phyloP scores from a whole-genome alignment of 2,329 filamentous ascomycete genomes.

The Neofusicoccum parvum region DNA sequence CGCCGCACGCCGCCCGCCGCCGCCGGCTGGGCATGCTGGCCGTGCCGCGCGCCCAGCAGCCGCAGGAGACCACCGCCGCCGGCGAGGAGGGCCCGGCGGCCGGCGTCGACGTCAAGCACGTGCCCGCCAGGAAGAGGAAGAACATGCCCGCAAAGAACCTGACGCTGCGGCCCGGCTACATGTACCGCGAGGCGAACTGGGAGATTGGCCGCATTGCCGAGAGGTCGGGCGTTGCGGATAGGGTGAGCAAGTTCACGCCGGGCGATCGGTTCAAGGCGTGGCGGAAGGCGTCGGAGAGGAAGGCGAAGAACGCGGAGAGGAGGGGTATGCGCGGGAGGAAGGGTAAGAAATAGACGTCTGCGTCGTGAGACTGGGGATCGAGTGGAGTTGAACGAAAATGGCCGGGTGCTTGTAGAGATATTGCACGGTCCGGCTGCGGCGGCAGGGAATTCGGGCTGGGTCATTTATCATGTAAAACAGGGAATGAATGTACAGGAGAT shows the following conservation, averaged over 20 bases:
- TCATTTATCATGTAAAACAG: slow-evolving; percentile 10
- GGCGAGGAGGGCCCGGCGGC: background rate
- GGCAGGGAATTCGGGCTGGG: background rate
- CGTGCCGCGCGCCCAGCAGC: slow-evolving; percentile 35
- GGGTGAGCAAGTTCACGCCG: slow-evolving; percentile 58
- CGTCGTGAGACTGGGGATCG: too few relatives aligned
- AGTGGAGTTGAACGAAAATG: too few relatives aligned
- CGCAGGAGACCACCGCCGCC: too few relatives aligned
- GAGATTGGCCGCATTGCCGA: slow-evolving; percentile 67
- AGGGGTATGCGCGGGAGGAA: slow-evolving; percentile 46
- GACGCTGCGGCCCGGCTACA: slow-evolving; percentile 58
- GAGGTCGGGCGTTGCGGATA: slow-evolving; percentile 53
- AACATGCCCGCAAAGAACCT: slow-evolving; percentile 34
- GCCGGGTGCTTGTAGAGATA: background rate
- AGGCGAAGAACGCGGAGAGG: slow-evolving; percentile 56
- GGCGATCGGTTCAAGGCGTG: slow-evolving; percentile 66
- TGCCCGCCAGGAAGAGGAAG: slow-evolving; percentile 30
- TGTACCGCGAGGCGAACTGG: slow-evolving; percentile 68
- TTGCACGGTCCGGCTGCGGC: background rate
- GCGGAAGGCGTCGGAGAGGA: slow-evolving; percentile 60
- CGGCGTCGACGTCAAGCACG: slow-evolving; percentile 19
- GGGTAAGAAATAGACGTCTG: slow-evolving; percentile 13
- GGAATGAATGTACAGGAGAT: background rate
- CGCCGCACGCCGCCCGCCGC: slow-evolving; percentile 70
- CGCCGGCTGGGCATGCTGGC: slow-evolving; percentile 75